phyloP scores from a whole-genome alignment of 495 filamentous ascomycete genomes.

The Cairneyella variabilis region DNA sequence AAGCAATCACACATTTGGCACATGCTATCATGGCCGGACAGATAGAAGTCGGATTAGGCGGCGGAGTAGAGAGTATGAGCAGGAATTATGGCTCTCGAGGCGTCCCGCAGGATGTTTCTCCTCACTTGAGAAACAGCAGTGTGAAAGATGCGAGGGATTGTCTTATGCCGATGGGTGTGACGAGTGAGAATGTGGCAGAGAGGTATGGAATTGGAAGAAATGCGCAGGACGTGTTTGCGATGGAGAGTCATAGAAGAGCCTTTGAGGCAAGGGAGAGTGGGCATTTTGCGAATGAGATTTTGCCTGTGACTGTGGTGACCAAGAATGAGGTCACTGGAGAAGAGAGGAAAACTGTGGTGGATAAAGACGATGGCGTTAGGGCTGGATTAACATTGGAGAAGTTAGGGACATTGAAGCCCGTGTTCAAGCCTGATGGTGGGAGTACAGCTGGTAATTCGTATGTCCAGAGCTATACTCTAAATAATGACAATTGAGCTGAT shows the following conservation, averaged over 20 bases:
- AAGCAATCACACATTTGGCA: constrained; percentile 60
- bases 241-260: constrained; percentile 56
- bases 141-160: constrained; percentile 61
- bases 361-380: constrained; percentile 64
- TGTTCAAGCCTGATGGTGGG: constrained; percentile 55
- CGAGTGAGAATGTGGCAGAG: constrained; percentile 65
- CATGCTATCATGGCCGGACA: constrained; percentile 59
- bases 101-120: constrained; percentile 66
- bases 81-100: constrained; percentile 63
- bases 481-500: too few relatives aligned
- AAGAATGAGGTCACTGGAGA: constrained; percentile 48
- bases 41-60: constrained; percentile 63
- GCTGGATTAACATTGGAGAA: constrained; percentile 55
- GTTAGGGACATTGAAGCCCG: constrained; percentile 60
- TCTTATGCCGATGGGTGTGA: constrained; percentile 72
- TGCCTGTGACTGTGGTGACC: constrained; percentile 53
- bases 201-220: constrained; percentile 56
- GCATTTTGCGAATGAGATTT: constrained; percentile 60
- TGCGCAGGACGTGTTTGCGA: constrained; percentile 65
- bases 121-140: constrained; percentile 49
- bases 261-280: constrained; percentile 56
- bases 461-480: too few relatives aligned
- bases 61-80: constrained; percentile 73
- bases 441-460: constrained; percentile 62
- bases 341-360: constrained; percentile 40